Evolutionary conservation across 1,284 basidiomycete species (phyloP).

Genomic region (Trichosporon inkin): DNA sequence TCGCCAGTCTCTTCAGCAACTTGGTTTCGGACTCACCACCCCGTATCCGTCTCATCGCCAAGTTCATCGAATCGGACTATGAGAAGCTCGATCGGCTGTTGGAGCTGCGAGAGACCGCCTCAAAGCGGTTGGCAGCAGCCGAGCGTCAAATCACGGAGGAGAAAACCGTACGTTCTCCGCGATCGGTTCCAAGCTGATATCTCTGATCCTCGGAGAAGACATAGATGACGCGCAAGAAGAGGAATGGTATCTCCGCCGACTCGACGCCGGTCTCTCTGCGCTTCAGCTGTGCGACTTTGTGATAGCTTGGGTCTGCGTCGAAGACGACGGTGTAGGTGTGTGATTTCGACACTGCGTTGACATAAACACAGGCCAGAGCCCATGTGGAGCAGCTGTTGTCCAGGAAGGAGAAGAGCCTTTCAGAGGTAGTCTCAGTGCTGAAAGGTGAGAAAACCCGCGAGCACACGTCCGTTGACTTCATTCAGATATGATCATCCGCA

Average conservation of each 20-base stretch:
- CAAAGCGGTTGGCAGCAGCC: constrained; percentile 57
- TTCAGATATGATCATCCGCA: constrained; percentile 33
- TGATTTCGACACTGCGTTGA: constrained; percentile 1
- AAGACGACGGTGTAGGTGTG: constrained; percentile 87
- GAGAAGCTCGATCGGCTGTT: constrained; percentile 89
- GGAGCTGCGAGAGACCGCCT: constrained; percentile 73
- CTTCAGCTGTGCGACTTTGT: constrained; percentile 90
- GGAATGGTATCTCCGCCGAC: constrained; percentile 71
- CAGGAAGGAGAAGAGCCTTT: constrained; percentile 56
- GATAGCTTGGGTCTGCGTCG: constrained; percentile 92
- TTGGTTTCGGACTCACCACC: constrained; percentile 76
- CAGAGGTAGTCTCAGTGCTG: constrained; percentile 34
- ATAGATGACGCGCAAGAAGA: constrained; percentile 64
- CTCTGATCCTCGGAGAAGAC: constrained; percentile 61
- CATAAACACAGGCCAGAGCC: constrained; percentile 50
- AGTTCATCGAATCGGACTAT: constrained; percentile 87
- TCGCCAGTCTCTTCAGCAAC: constrained; percentile 84
- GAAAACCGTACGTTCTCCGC: constrained; percentile 56
- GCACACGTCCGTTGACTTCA: background rate
- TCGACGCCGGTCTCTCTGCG: constrained; percentile 82
- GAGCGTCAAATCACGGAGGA: constrained; percentile 65
- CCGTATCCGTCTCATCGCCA: constrained; percentile 78
- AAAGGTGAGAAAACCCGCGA: constrained; percentile 29
- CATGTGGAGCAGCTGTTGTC: constrained; percentile 71
- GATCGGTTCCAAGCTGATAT: background rate